Base-by-base conservation (phyloP, 257 asterid species). In the Solanum sparsipilum region DNA sequence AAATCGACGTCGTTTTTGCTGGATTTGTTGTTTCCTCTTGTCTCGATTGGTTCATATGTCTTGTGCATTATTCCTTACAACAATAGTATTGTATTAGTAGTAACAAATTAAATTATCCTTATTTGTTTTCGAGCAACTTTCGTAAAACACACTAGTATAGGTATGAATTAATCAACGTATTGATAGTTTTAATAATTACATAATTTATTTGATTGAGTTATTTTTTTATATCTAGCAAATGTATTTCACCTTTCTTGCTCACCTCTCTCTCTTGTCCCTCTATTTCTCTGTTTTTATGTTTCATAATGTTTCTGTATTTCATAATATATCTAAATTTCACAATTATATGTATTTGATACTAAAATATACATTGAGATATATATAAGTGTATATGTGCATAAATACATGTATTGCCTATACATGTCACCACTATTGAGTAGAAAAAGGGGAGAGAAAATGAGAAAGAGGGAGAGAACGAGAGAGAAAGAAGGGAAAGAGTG, bases 171-270 rank as follows among this genome's bases (percentile, higher is more conserved):
- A 63, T 63, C 16, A 5, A 63, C 6, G 0, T 23, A 60, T 23
- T 23, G 31, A 63, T 63, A 23, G 13, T 63, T 63, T 9, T 63
- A 4, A 9, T 23, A 63, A 9, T 63, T 31, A 32, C 1, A 63
- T 63, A 63, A 9, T 2, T 23, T 63, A 1, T 63, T 0, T 6
- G 9, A 16, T 60, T 0, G 3, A 60, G 6, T 63, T 63, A 4
- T 9, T 1, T 63, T 56, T 56, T 5, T 60, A 8, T 23, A 21
- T 56, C 1, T 56, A 56, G n/a, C n/a, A 0, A 56, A 56, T 20
- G 2, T 56, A 0, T 20, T 0, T 56, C 1, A 18, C 2, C 12
- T 56, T 8, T 56, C 0, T 56, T 1, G 2, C 12, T 56, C 0
- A 11, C n/a, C 12, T 21, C 2, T 46, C 15, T 44, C 0, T 39